Evolutionary conservation across 768 basidiomycete species (phyloP).

Genomic region (Russula abietina): DNA sequence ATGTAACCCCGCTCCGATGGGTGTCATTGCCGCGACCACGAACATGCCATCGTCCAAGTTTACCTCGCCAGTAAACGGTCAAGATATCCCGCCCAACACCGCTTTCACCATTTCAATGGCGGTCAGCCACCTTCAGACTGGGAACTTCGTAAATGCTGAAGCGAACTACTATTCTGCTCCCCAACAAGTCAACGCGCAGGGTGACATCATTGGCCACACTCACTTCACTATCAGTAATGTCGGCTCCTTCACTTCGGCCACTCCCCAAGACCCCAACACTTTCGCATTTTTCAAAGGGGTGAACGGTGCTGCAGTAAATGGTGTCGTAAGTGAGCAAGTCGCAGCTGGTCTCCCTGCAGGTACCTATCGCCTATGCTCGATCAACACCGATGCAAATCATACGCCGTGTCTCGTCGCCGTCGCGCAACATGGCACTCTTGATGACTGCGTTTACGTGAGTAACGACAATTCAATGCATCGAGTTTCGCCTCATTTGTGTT

Average conservation of each 20-base stretch:
- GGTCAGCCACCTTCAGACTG: constrained; percentile 42
- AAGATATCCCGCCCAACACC: constrained; percentile 38
- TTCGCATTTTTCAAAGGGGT: constrained; percentile 59
- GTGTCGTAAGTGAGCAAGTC: constrained; percentile 37
- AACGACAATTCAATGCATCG: neutral
- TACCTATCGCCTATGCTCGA: constrained; percentile 37
- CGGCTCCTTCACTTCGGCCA: constrained; percentile 44
- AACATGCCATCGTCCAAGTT: constrained; percentile 56
- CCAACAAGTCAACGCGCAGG: constrained; percentile 42
- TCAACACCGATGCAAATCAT: constrained; percentile 45
- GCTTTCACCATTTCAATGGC: constrained; percentile 51
- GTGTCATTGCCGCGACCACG: constrained; percentile 44
- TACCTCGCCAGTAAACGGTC: constrained; percentile 41
- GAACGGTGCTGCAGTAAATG: constrained; percentile 41
- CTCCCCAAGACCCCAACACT: constrained; percentile 41
- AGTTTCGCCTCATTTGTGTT: neutral
- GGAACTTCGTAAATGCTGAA: constrained; percentile 52
- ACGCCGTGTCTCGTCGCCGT: constrained; percentile 36
- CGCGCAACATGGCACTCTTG: constrained; percentile 40
- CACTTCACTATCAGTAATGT: constrained; percentile 55
- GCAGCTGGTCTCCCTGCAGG: constrained; percentile 41
- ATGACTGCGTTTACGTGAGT: constrained; percentile 39
- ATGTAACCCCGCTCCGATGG: constrained; percentile 60
- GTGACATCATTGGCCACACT: constrained; percentile 53
- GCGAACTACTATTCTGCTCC: constrained; percentile 51